Evolutionary conservation across 2,329 filamentous ascomycete genomes (phyloP).

Genomic region (Coniochaeta sp.): DNA sequence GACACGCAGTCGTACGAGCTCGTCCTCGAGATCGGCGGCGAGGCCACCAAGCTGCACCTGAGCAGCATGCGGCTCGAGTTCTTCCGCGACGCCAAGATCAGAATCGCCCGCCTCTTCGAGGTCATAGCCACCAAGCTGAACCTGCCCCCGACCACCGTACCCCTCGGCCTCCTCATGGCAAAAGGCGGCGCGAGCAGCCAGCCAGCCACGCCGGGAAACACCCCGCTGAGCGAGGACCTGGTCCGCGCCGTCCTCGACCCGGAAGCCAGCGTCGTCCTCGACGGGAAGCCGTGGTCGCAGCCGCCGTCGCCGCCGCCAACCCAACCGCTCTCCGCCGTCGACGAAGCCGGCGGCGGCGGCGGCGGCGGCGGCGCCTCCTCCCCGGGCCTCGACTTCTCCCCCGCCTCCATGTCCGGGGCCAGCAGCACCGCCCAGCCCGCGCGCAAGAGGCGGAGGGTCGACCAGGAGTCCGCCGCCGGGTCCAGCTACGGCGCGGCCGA

Average conservation of each 20-base stretch:
- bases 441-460: conserved; percentile 36
- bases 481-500: conserved; percentile 14
- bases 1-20: conserved; percentile 68
- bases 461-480: conserved; percentile 17
- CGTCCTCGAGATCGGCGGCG: conserved; percentile 70
- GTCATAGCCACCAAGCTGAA: conserved; percentile 77
- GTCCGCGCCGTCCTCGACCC: conserved; percentile 57
- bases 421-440: conserved; percentile 18
- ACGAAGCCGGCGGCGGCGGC: conserved; percentile 14
- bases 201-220: conserved; percentile 60
- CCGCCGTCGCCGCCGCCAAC: conserved; percentile 12
- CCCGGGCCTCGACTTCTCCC: not conserved
- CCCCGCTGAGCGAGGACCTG: conserved; percentile 60
- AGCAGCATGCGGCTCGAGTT: conserved; percentile 59
- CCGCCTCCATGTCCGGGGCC: not conserved
- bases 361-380: conserved; percentile 16
- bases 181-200: conserved; percentile 54
- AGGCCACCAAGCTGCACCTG: conserved; percentile 39
- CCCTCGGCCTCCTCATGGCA: conserved; percentile 60
- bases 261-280: conserved; percentile 51
- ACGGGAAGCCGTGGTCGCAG: conserved; percentile 41
- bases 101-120: conserved; percentile 67
- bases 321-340: not conserved
- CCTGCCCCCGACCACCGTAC: conserved; percentile 50
- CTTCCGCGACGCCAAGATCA: conserved; percentile 59